phyloP scores from a whole-genome alignment of 495 filamentous ascomycete species.

The Hypoxylon crocopeplum region DNA sequence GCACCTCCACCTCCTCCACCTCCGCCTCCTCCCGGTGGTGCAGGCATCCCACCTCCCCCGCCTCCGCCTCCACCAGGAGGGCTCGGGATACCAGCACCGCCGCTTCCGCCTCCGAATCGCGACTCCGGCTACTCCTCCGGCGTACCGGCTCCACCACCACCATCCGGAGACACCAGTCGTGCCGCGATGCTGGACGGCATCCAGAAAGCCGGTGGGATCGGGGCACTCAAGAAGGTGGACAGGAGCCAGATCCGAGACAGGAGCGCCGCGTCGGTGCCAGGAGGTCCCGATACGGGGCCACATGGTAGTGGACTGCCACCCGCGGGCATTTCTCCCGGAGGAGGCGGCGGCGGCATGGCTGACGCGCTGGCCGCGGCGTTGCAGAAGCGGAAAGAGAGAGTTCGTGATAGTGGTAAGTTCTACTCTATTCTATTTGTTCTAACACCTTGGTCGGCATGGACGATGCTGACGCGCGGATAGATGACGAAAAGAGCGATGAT shows the following conservation, averaged over 20 bases:
- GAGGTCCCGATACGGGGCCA: slow-evolving; percentile 59
- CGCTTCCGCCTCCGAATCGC: slow-evolving; percentile 69
- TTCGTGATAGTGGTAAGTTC: slow-evolving; percentile 86
- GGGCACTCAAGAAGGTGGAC: slow-evolving; percentile 80
- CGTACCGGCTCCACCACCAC: slow-evolving; percentile 62
- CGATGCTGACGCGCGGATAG: slow-evolving; percentile 51
- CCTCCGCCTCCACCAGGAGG: slow-evolving; percentile 58
- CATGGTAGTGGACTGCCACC: slow-evolving; percentile 62
- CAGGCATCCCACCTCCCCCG: slow-evolving; percentile 59
- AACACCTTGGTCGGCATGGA: too few relatives aligned
- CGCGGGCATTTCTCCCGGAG: slow-evolving; percentile 54
- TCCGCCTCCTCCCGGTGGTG: slow-evolving; percentile 45
- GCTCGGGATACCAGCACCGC: slow-evolving; percentile 65
- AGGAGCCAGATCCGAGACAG: slow-evolving; percentile 79
- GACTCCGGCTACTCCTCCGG: slow-evolving; percentile 66
- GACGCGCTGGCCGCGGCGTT: slow-evolving; percentile 81
- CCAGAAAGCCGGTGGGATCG: slow-evolving; percentile 74
- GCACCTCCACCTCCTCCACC: slow-evolving; percentile 45
- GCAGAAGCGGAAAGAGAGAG: slow-evolving; percentile 83
- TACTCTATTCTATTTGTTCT: background rate
- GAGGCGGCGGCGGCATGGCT: slow-evolving; percentile 68
- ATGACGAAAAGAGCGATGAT: slow-evolving; percentile 83
- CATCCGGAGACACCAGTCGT: slow-evolving; percentile 58
- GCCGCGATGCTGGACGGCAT: slow-evolving; percentile 83
- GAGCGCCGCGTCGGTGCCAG: slow-evolving; percentile 73